Conservation (phyloP, 495 filamentous ascomycete genomes). For the Gamarada debralockiae region DNA sequence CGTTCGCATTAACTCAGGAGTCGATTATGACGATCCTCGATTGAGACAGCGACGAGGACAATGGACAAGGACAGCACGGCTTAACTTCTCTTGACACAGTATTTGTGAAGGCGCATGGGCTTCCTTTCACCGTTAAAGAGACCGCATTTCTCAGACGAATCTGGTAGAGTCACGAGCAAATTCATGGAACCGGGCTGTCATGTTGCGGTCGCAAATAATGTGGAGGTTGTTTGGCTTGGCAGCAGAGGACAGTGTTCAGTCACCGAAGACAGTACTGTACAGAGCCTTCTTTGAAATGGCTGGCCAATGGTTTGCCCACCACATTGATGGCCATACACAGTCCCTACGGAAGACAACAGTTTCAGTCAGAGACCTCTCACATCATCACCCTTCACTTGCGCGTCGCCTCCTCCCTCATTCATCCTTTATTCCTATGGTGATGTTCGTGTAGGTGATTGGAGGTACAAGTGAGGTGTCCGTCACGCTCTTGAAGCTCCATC, state of each 20-base stretch:
- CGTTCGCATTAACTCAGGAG: slow-evolving; percentile 21
- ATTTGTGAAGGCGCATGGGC: slow-evolving; percentile 62
- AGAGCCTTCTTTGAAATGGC: no score
- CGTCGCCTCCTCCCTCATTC: no score
- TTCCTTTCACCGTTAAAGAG: slow-evolving; percentile 58
- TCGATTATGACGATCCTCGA: slow-evolving; percentile 24
- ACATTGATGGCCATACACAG: no score
- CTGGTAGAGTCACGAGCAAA: slow-evolving; percentile 45
- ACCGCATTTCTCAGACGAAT: slow-evolving; percentile 55
- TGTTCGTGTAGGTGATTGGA: no score
- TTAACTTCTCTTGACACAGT: slow-evolving; percentile 36
- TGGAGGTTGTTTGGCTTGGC: slow-evolving; percentile 20
- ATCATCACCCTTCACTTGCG: no score
- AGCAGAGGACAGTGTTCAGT: slow-evolving; percentile 14
- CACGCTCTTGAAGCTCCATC: no score
- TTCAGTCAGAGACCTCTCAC: no score
- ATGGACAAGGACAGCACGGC: slow-evolving; percentile 10
- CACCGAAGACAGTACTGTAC: no score
- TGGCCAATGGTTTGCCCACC: no score
- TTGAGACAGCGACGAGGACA: slow-evolving; percentile 15
- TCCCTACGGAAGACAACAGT: no score
- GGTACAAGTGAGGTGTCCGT: no score
- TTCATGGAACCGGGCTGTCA: slow-evolving; percentile 71
- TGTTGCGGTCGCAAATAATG: slow-evolving; percentile 32
- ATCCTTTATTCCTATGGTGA: no score